Percentiles rank a stretch among this genome's conserved stretches.
phyloP scores from a whole-genome alignment of 169 alveolate species.

The Eimeria zaria region DNA sequence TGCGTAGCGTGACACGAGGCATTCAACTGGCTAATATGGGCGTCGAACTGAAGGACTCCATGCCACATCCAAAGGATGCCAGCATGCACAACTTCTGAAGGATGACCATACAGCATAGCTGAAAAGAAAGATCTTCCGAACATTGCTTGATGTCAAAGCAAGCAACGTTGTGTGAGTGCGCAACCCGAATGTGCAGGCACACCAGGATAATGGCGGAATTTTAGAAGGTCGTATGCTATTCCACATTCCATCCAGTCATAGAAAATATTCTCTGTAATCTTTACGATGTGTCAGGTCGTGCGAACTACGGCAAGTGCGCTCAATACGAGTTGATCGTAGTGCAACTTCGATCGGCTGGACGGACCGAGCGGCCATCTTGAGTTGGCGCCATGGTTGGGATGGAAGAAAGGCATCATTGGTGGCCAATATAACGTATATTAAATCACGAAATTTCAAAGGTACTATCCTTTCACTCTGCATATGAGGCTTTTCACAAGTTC shows the following conservation, averaged over 20 bases:
- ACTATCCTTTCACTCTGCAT: neutral
- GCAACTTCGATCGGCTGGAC: constrained; percentile 10
- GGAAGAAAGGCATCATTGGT: neutral
- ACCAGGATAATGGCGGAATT: neutral
- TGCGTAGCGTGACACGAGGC: neutral
- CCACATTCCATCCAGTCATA: neutral
- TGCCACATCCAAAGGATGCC: neutral
- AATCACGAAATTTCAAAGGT: neutral
- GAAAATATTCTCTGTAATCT: neutral
- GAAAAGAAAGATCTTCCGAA: neutral
- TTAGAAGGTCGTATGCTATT: neutral
- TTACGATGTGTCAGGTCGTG: neutral
- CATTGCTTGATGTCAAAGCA: neutral
- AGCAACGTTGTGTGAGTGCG: neutral
- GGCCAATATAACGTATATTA: neutral
- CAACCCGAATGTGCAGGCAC: neutral
- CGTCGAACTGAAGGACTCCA: neutral
- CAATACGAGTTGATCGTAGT: neutral
- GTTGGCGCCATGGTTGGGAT: neutral
- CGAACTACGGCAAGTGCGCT: neutral
- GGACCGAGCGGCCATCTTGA: constrained; percentile 33
- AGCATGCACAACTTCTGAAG: neutral
- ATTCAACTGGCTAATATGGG: neutral
- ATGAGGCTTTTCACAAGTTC: neutral
- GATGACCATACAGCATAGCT: neutral